A percentile compares a stretch with the other conserved stretches of the same genome.
Conservation (phyloP, 2,329 filamentous ascomycete genomes). For the Madurella fahalii region DNA sequence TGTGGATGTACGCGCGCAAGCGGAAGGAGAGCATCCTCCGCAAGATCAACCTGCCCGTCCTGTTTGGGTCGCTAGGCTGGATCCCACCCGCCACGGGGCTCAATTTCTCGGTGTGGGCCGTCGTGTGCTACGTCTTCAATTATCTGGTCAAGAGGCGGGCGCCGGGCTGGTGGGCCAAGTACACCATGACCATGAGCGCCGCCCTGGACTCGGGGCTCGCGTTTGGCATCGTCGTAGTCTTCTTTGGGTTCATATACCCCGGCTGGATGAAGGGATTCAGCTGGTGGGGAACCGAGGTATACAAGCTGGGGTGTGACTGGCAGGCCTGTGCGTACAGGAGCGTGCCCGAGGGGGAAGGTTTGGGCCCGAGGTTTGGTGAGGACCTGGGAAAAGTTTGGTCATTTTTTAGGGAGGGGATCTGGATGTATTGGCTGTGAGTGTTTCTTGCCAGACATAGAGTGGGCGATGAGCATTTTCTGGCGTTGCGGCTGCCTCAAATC, state of each 20-base stretch:
- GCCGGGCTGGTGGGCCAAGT: constrained; percentile 81
- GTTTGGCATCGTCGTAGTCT: constrained; percentile 77
- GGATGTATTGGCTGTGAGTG: neutral
- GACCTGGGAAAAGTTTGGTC: neutral
- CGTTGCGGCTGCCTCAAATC: too few relatives aligned
- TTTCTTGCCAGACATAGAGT: too few relatives aligned
- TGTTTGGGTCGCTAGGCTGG: constrained; percentile 80
- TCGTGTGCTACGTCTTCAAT: constrained; percentile 85
- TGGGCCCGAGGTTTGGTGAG: constrained; percentile 58
- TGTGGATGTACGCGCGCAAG: constrained; percentile 67
- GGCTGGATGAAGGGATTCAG: constrained; percentile 67
- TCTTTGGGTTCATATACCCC: constrained; percentile 82
- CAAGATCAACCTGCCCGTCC: constrained; percentile 75
- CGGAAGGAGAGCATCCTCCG: constrained; percentile 60
- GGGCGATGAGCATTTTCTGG: too few relatives aligned
- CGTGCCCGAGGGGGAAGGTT: constrained; percentile 63
- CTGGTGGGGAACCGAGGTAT: constrained; percentile 88
- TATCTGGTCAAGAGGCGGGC: constrained; percentile 66
- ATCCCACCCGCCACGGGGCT: constrained; percentile 83
- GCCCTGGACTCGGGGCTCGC: constrained; percentile 79
- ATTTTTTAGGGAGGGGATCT: neutral
- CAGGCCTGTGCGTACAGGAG: constrained; percentile 67
- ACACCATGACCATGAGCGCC: constrained; percentile 83
- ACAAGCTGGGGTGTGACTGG: constrained; percentile 83
- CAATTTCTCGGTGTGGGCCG: constrained; percentile 82